Evolutionary conservation across 1,139 yeast genomes (phyloP).

Genomic region (Blastobotrys persicus): DNA sequence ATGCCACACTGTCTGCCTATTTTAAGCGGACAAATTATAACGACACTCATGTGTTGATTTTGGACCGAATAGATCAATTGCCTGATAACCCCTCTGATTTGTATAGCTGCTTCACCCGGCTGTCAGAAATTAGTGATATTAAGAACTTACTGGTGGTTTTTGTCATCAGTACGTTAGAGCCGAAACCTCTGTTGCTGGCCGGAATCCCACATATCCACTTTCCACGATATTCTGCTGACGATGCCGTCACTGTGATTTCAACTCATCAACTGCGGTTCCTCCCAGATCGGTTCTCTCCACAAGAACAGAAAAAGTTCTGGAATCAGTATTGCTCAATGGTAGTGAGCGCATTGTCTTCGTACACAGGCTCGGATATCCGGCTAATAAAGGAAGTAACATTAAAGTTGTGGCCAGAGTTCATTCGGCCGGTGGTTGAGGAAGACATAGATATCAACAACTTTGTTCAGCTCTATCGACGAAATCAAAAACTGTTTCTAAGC

Average conservation of each 20-base stretch:
- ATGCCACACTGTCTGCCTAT: conserved; percentile 44
- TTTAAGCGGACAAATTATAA: conserved; percentile 37
- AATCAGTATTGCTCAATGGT: conserved; percentile 48
- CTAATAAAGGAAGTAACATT: conserved; percentile 45
- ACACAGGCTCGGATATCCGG: conserved; percentile 53
- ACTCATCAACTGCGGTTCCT: conserved; percentile 3
- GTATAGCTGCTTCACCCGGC: conserved; percentile 46
- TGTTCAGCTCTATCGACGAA: conserved; percentile 47
- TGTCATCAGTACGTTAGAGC: conserved; percentile 44
- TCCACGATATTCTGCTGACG: conserved; percentile 45
- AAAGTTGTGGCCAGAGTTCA: conserved; percentile 53
- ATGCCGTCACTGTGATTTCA: conserved; percentile 40
- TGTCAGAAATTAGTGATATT: conserved; percentile 43
- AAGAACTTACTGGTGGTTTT: conserved; percentile 38
- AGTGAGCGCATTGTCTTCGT: conserved; percentile 52
- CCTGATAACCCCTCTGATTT: conserved; percentile 50
- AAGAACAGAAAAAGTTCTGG: conserved; percentile 43
- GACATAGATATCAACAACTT: conserved; percentile 42
- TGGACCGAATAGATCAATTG: conserved; percentile 59
- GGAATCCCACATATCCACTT: conserved; percentile 52
- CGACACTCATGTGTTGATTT: conserved; percentile 51
- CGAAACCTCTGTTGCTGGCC: conserved; percentile 46
- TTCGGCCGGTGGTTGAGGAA: conserved; percentile 43
- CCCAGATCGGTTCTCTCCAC: conserved; percentile 34
- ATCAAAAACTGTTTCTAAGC: conserved; percentile 42